Conservation (phyloP, 2,329 filamentous ascomycete species). For the Neofusicoccum cordaticola region DNA sequence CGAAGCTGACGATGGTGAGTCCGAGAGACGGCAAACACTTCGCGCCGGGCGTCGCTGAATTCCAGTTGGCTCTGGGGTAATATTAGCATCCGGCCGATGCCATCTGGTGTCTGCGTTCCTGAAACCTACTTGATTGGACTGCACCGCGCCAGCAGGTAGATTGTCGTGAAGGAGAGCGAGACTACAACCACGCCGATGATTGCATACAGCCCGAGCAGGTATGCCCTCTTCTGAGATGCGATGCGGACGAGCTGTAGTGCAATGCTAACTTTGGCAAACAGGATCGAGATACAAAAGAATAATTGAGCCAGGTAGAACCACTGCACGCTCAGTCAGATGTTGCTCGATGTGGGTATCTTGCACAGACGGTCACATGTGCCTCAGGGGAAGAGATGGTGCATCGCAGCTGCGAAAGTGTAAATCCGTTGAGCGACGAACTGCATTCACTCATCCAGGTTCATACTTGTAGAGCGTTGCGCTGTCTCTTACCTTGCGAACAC, state of each 20-base stretch:
- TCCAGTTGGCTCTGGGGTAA: background rate
- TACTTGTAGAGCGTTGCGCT: too few species aligned
- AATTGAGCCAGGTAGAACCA: slow-evolving; percentile 38
- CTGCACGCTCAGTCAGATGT: slow-evolving; percentile 20
- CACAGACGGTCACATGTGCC: too few species aligned
- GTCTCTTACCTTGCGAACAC: too few species aligned
- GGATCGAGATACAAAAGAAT: slow-evolving; percentile 35
- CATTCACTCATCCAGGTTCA: too few species aligned
- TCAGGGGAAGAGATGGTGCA: too few species aligned
- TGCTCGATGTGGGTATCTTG: background rate
- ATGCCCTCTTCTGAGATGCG: slow-evolving; percentile 28
- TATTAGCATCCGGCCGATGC: background rate
- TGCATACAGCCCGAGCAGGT: slow-evolving; percentile 27
- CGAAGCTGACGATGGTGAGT: slow-evolving; percentile 10
- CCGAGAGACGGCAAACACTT: background rate
- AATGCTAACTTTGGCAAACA: slow-evolving; percentile 36
- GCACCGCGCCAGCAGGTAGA: slow-evolving; percentile 30
- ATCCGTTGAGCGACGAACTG: too few species aligned
- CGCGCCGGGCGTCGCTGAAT: background rate
- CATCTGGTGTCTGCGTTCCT: too few species aligned
- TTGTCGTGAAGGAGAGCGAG: slow-evolving; percentile 34
- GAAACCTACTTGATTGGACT: slow-evolving; percentile 23
- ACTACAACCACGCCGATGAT: slow-evolving; percentile 30
- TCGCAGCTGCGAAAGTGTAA: too few species aligned
- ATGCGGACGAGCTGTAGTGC: slow-evolving; percentile 36